Base-by-base conservation (phyloP, 2,329 filamentous ascomycete species). In the Venturia asperata region DNA sequence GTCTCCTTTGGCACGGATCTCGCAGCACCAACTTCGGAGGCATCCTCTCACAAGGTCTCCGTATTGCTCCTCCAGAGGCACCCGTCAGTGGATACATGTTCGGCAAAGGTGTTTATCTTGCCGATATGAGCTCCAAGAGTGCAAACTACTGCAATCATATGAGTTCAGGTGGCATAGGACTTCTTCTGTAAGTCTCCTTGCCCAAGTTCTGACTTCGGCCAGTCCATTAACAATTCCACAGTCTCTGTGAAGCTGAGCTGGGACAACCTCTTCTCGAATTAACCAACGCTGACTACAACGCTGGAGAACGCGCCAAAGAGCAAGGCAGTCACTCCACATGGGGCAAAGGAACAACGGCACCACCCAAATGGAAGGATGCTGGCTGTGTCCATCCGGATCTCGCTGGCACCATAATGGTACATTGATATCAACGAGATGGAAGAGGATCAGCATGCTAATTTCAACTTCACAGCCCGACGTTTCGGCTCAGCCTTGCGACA, bases 1-100 rank as follows among this genome's bases (percentile, higher is more conserved):
- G 90, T 21, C 84, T 96, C 1, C 81, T 96, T 2, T 96, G 92
- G 92, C 92, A 96, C 73, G 91, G 92, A 19, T 92, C 89, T 19
- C 86, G 91, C 42, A 83, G 82, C 41, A 94, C 90, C 63, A 96
- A 96, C 74, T 96, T 87, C 69, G 91, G 88, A 71, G 92, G 91
- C 72, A 96, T 96, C 66, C 83, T 96, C 52, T 89, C 86, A 66
- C 90, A 96, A 75, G 92, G 92, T 68, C 83, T 96, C 7, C 88
- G 91, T n/a, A 96, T 96, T 69, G 92, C 92, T 7, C 92, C 92
- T 0, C 88, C 88, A 0, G 88, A 95, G 74, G 91, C 91, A 0
- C 92, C 91, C 0, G 86, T 86, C 0, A 83, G 81, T 5, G 90
- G 90, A 1, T 92, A 93, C 78, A 93, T 93, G 89, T 96, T 95